These are phyloP conservation scores for Phytopythium helicoides DNA, from an alignment of 352 stramenopile genomes.

Conservation along the genomic window DNA sequence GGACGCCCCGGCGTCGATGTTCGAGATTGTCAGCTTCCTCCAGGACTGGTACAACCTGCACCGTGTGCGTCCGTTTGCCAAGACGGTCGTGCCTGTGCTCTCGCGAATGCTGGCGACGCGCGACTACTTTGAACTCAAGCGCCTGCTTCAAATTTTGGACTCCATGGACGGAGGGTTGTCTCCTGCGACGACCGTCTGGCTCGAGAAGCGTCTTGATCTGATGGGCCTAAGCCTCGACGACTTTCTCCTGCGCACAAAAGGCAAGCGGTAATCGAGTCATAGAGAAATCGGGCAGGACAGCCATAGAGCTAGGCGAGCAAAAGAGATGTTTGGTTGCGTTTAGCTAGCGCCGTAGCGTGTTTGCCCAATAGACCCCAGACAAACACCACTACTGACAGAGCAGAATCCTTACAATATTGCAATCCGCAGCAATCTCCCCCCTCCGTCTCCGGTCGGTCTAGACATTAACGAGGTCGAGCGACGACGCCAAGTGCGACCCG, in stretches of 20 bases:
- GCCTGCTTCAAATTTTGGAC: constrained; percentile 74
- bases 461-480: constrained; percentile 70
- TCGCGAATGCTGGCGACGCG: constrained; percentile 46
- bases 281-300: background rate
- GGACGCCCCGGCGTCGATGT: constrained; percentile 39
- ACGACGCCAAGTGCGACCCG: constrained; percentile 52
- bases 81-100: constrained; percentile 75
- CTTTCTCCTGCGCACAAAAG: constrained; percentile 35
- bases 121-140: constrained; percentile 59
- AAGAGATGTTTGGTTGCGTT: background rate
- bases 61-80: constrained; percentile 55
- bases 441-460: constrained; percentile 10
- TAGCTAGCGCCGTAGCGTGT: no score
- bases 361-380: background rate
- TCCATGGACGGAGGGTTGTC: constrained; percentile 69
- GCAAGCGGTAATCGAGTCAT: background rate
- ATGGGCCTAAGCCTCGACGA: constrained; percentile 60
- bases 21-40: constrained; percentile 72
- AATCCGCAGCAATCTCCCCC: background rate
- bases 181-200: constrained; percentile 64
- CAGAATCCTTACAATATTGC: background rate
- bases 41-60: constrained; percentile 87
- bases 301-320: background rate
- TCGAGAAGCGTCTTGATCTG: constrained; percentile 59
- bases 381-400: background rate